These are phyloP conservation scores for Diplodia sapinea DNA, from an alignment of 2,329 filamentous ascomycete genomes.

Conservation along the genomic window DNA sequence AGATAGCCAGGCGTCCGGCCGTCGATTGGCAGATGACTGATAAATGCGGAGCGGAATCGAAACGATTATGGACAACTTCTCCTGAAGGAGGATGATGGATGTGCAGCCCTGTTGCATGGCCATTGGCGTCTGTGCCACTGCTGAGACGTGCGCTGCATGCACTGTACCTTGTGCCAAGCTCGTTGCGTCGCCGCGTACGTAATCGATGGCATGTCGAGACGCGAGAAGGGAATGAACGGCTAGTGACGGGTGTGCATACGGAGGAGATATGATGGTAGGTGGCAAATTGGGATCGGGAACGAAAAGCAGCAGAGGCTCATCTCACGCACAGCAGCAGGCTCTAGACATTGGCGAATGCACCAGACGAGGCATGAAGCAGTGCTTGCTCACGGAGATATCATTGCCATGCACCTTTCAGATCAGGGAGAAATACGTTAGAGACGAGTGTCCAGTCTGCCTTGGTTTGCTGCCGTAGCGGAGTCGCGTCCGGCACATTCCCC, in stretches of 20 bases:
- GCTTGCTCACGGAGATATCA: too few relatives aligned
- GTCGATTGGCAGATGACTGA: background rate
- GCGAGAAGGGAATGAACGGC: background rate
- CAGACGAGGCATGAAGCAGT: too few relatives aligned
- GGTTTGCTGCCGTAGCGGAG: background rate
- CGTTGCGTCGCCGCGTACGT: slow-evolving; percentile 1
- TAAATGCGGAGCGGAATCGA: background rate
- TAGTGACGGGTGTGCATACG: background rate
- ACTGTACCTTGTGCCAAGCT: background rate
- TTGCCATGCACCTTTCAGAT: background rate
- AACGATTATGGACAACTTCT: background rate
- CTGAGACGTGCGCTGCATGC: background rate
- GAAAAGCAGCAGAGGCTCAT: too few relatives aligned
- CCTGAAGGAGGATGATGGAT: background rate
- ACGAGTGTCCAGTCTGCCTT: background rate
- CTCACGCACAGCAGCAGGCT: background rate
- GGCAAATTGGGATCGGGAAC: background rate
- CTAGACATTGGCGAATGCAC: background rate
- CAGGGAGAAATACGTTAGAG: background rate
- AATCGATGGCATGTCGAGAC: background rate
- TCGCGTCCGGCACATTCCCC: background rate
- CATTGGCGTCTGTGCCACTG: background rate
- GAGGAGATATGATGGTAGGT: background rate
- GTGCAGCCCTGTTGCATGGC: background rate
- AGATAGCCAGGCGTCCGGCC: background rate